A percentile compares a stretch with the other conserved stretches of the same genome.
phyloP scores from a whole-genome alignment of 2,329 filamentous ascomycete genomes.

The Torrubiella hemipterigena region DNA sequence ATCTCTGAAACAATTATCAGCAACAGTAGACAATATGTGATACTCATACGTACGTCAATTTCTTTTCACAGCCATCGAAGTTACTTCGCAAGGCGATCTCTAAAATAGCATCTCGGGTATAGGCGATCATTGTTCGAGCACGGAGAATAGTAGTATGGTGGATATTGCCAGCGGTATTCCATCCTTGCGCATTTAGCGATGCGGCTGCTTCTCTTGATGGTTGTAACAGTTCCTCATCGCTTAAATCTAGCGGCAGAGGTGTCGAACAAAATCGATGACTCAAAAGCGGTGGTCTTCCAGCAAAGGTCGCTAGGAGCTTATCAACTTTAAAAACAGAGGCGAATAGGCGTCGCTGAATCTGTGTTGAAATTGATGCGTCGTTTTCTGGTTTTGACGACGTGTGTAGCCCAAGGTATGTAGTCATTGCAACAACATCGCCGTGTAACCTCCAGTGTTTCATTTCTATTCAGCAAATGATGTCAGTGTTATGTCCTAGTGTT shows the following conservation, averaged over 20 bases:
- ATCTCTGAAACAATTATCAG: constrained; percentile 32
- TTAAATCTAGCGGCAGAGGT: constrained; percentile 25
- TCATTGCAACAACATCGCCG: constrained; percentile 6
- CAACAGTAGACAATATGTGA: constrained; percentile 29
- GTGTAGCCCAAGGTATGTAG: constrained; percentile 8
- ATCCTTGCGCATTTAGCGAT: constrained; percentile 21
- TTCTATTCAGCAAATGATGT: constrained; percentile 1
- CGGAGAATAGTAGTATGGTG: constrained; percentile 18
- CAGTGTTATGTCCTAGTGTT: background rate
- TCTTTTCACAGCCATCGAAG: constrained; percentile 24
- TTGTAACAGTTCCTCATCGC: constrained; percentile 21
- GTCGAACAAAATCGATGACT: constrained; percentile 22
- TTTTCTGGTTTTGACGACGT: background rate
- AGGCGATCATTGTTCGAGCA: constrained; percentile 12
- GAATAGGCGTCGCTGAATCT: constrained; percentile 14
- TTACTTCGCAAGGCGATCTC: constrained; percentile 17
- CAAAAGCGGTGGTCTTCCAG: constrained; percentile 27
- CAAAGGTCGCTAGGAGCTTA: constrained; percentile 26
- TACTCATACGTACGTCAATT: constrained; percentile 14
- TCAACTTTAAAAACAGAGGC: constrained; percentile 20
- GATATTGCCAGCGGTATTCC: constrained; percentile 20
- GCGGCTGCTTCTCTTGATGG: constrained; percentile 12
- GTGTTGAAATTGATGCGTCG: constrained; percentile 5
- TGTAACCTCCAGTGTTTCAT: constrained; percentile 6
- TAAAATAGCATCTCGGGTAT: constrained; percentile 15